Evolutionary conservation across 106 monocot genomes (phyloP).

Genomic region (Dendrobium nobile): DNA sequence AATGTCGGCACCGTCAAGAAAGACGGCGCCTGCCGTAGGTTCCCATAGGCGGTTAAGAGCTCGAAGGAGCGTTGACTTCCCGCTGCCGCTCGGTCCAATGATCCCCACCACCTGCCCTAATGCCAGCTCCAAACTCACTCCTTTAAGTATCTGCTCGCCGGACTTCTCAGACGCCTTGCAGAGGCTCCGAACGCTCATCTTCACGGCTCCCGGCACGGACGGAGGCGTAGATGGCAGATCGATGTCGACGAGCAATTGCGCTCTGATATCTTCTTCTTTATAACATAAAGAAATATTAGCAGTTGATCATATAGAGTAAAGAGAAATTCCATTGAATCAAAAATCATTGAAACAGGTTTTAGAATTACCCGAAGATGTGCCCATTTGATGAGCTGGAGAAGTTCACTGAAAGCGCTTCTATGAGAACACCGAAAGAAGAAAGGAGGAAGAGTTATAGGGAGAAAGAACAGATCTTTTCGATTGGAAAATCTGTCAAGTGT

Average conservation of each 20-base stretch:
- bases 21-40: constrained; percentile 41
- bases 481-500: neutral
- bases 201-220: constrained; percentile 1
- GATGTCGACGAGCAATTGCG: constrained; percentile 30
- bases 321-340: too few relatives aligned
- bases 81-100: constrained; percentile 92
- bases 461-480: neutral
- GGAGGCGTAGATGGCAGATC: neutral
- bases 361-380: neutral
- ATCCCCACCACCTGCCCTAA: constrained; percentile 53
- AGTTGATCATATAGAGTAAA: too few relatives aligned
- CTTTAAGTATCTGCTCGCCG: constrained; percentile 46
- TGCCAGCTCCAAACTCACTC: constrained; percentile 53
- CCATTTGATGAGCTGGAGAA: neutral
- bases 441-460: neutral
- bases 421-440: neutral
- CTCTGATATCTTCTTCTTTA: constrained; percentile 2
- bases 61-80: constrained; percentile 82
- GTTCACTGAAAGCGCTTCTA: neutral
- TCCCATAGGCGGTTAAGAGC: constrained; percentile 95
- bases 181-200: constrained; percentile 45
- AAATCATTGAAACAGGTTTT: neutral
- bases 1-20: constrained; percentile 73
- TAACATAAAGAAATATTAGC: too few relatives aligned
- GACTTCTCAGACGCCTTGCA: constrained; percentile 29